Conservation (phyloP, 1,284 basidiomycete species). For the Ganoderma lucidum region DNA sequence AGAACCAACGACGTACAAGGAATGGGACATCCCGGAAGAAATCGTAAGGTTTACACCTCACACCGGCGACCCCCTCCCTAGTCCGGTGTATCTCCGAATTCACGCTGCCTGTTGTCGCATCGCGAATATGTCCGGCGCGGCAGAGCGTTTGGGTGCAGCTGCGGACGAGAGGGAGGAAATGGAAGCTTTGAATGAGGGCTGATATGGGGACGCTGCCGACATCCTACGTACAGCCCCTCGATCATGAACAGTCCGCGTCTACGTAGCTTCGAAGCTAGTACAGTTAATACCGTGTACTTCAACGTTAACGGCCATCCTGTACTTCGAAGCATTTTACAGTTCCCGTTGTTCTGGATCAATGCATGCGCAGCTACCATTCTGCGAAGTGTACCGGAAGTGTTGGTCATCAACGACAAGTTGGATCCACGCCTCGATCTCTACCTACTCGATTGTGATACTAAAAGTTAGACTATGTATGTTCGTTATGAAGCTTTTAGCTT, state of each 20-base stretch:
- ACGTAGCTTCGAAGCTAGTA: not conserved
- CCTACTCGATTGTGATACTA: too few species aligned
- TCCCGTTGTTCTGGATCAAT: too few species aligned
- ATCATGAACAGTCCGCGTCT: not conserved
- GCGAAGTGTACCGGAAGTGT: too few species aligned
- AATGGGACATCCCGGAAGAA: not conserved
- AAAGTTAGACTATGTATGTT: too few species aligned
- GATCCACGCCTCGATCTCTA: too few species aligned
- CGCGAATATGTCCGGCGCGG: conserved; percentile 47
- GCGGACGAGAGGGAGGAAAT: not conserved
- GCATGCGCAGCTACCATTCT: too few species aligned
- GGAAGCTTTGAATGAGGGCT: not conserved
- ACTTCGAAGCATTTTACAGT: too few species aligned
- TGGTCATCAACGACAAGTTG: too few species aligned
- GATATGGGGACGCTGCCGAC: not conserved
- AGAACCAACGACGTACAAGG: not conserved
- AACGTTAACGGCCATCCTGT: too few species aligned
- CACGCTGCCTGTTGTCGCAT: conserved; percentile 48
- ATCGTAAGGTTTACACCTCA: not conserved
- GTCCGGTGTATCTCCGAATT: conserved; percentile 36
- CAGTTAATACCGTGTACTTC: too few species aligned
- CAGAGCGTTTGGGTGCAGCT: conserved; percentile 41
- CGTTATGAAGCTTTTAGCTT: too few species aligned
- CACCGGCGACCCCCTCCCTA: conserved; percentile 12
- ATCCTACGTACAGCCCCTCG: not conserved